phyloP scores from a whole-genome alignment of 106 monocot genomes.

The Dendrobium officinale region DNA sequence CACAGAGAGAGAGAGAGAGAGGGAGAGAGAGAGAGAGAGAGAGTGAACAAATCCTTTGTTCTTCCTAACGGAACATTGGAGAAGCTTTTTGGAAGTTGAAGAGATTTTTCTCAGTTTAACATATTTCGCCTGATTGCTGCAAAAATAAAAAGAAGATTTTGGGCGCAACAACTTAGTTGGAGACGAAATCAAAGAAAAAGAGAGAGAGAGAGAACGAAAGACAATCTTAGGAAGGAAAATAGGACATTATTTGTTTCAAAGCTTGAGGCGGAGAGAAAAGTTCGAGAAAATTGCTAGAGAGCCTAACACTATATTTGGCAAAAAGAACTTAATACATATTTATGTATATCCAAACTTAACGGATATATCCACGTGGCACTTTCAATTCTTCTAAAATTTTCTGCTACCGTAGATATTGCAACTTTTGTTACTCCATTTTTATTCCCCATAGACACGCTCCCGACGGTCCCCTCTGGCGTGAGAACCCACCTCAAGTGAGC shows the following conservation, averaged over 20 bases:
- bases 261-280: not conserved
- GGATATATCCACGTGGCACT: too few relatives aligned
- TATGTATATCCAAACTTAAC: too few relatives aligned
- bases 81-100: not conserved
- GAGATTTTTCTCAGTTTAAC: not conserved
- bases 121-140: not conserved
- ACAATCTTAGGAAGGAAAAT: not conserved
- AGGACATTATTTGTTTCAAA: not conserved
- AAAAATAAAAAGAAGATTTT: not conserved
- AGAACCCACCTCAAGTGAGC: too few relatives aligned
- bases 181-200: not conserved
- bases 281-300: not conserved
- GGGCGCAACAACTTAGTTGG: not conserved
- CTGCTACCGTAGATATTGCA: too few relatives aligned
- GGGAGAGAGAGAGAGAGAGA: not conserved
- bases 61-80: conserved; percentile 5
- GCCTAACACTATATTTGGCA: not conserved
- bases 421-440: too few relatives aligned
- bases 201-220: not conserved
- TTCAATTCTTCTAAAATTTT: too few relatives aligned
- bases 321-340: too few relatives aligned
- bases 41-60: not conserved
- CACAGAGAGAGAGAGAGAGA: not conserved
- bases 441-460: too few relatives aligned
- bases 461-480: too few relatives aligned